A percentile compares a stretch with the other conserved stretches of the same genome.
phyloP scores from a whole-genome alignment of 352 stramenopile species.

The Phytophthora cactorum region DNA sequence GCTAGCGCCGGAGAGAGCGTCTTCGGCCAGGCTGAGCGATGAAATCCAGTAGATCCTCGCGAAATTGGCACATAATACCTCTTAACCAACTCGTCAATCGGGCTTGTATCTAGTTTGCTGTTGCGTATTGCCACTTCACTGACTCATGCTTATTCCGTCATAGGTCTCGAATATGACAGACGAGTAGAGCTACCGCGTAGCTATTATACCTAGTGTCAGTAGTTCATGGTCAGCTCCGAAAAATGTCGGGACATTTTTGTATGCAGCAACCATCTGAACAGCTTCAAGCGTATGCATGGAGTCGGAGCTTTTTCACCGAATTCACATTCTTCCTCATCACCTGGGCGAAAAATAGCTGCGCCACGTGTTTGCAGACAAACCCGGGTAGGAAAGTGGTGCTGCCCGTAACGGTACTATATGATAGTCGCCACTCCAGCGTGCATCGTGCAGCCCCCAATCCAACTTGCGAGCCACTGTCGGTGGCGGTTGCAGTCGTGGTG shows the following conservation, averaged over 20 bases:
- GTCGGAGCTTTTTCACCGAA: conserved; percentile 23
- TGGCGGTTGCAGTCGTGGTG: conserved; percentile 2
- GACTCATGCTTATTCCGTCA: background rate
- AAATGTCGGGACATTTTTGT: conserved; percentile 6
- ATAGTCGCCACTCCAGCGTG: background rate
- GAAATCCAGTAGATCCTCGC: conserved; percentile 17
- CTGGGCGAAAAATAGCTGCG: conserved; percentile 8
- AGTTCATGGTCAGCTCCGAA: background rate
- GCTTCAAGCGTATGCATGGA: conserved; percentile 24
- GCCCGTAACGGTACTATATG: background rate
- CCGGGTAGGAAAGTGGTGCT: conserved; percentile 3
- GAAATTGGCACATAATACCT: background rate
- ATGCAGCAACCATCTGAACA: conserved; percentile 33
- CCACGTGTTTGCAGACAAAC: conserved; percentile 5
- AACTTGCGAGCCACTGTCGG: background rate
- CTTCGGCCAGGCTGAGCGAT: background rate
- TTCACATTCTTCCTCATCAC: conserved; percentile 17
- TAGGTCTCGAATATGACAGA: background rate
- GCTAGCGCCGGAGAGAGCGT: conserved; percentile 3
- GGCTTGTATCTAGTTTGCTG: conserved; percentile 14
- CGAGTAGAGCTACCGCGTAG: no score
- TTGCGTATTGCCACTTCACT: background rate
- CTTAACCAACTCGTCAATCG: background rate
- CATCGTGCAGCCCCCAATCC: background rate
- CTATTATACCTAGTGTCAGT: no score